Conservation (phyloP, 2,329 filamentous ascomycete genomes). For the Microascus cirrosus region DNA sequence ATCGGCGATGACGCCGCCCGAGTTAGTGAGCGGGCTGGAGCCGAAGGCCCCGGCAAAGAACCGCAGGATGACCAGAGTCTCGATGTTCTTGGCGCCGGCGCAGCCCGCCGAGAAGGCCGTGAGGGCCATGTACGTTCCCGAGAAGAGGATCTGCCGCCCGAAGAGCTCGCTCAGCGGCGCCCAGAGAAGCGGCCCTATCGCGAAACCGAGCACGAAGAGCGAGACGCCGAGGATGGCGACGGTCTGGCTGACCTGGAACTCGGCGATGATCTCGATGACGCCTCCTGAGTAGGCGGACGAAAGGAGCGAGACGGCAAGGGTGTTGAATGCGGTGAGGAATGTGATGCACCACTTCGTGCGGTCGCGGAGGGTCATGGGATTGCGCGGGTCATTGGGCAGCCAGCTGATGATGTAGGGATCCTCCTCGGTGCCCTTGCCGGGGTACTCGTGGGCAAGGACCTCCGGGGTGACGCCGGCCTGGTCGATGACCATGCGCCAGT, state of each 20-base stretch:
- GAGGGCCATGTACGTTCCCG: not conserved
- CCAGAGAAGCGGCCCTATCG: conserved; percentile 42
- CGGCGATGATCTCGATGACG: conserved; percentile 48
- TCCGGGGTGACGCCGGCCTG: conserved; percentile 46
- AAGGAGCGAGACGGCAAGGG: conserved; percentile 58
- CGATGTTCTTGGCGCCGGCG: conserved; percentile 41
- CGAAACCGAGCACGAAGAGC: conserved; percentile 36
- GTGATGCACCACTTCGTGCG: conserved; percentile 72
- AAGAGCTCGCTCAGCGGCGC: conserved; percentile 56
- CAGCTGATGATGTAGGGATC: conserved; percentile 61
- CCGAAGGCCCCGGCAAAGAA: conserved; percentile 57
- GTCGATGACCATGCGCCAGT: conserved; percentile 41
- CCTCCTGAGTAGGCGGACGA: conserved; percentile 76
- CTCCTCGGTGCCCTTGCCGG: conserved; percentile 21
- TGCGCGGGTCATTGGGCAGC: conserved; percentile 59
- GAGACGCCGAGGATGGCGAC: conserved; percentile 36
- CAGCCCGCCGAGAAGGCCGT: conserved; percentile 49
- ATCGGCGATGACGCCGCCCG: conserved; percentile 52
- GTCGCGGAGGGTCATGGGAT: conserved; percentile 80
- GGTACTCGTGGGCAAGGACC: conserved; percentile 50
- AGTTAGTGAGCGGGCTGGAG: conserved; percentile 50
- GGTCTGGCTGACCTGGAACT: conserved; percentile 50
- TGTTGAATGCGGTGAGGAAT: conserved; percentile 69
- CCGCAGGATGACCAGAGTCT: conserved; percentile 53
- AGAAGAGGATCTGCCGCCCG: conserved; percentile 27